Percentiles rank a stretch among this genome's conserved stretches.
phyloP scores from a whole-genome alignment of 2,329 filamentous ascomycete species.

The Uncinocarpus reesii region DNA sequence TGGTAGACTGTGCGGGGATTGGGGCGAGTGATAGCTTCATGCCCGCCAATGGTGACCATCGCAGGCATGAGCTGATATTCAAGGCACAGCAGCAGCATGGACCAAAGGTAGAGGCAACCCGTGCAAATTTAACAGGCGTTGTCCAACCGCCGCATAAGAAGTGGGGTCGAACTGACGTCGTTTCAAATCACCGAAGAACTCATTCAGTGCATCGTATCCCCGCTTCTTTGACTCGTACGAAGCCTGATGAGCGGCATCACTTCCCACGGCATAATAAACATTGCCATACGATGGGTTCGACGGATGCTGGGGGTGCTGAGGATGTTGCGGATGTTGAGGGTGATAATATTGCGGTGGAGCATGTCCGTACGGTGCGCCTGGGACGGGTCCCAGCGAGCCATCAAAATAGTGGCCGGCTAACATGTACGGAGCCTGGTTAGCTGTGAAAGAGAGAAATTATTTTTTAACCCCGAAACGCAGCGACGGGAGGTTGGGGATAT shows the following conservation, averaged over 20 bases:
- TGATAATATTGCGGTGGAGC: conserved; percentile 43
- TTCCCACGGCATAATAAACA: conserved; percentile 68
- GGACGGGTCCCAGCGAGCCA: conserved; percentile 41
- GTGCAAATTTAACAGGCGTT: conserved; percentile 74
- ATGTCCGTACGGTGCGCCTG: conserved; percentile 33
- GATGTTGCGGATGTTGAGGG: conserved; percentile 42
- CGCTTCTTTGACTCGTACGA: conserved; percentile 68
- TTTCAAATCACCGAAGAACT: conserved; percentile 90
- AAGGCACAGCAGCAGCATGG: conserved; percentile 42
- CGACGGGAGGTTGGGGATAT: not conserved
- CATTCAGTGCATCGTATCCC: conserved; percentile 76
- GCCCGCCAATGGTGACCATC: conserved; percentile 46
- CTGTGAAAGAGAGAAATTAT: not conserved
- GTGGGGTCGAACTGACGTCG: conserved; percentile 78
- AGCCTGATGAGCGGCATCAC: conserved; percentile 55
- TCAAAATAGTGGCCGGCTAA: conserved; percentile 47
- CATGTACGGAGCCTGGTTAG: conserved; percentile 23
- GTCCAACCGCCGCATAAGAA: conserved; percentile 85
- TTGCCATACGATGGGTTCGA: conserved; percentile 53
- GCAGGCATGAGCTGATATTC: conserved; percentile 46
- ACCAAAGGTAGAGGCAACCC: conserved; percentile 54
- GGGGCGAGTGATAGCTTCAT: conserved; percentile 45
- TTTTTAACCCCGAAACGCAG: conserved; percentile 6
- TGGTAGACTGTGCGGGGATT: conserved; percentile 69
- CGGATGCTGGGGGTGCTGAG: conserved; percentile 45